These are phyloP conservation scores for Epichloe glyceriae DNA, from an alignment of 2,329 filamentous ascomycete species.

Conservation along the genomic window DNA sequence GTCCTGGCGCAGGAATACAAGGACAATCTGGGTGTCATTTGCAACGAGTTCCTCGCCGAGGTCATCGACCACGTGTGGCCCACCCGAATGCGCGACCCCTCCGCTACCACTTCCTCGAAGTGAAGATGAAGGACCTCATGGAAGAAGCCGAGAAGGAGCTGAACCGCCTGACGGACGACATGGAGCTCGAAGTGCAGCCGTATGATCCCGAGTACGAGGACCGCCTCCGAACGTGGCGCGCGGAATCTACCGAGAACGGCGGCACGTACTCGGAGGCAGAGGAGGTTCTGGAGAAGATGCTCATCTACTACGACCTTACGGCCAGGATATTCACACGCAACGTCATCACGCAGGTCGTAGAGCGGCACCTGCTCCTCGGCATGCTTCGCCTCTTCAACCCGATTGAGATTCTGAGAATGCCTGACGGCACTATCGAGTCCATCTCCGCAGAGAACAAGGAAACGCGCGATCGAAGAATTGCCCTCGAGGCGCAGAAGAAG, in stretches of 20 bases:
- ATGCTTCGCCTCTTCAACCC: slow-evolving; percentile 40
- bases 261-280: slow-evolving; percentile 36
- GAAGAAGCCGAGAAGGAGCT: slow-evolving; percentile 34
- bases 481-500: slow-evolving; percentile 34
- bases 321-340: slow-evolving; percentile 39
- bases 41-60: slow-evolving; percentile 39
- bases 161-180: slow-evolving; percentile 32
- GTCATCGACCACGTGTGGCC: slow-evolving; percentile 39
- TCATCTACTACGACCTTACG: slow-evolving; percentile 41
- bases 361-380: slow-evolving; percentile 36
- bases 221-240: slow-evolving; percentile 34
- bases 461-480: slow-evolving; percentile 34
- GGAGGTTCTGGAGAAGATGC: slow-evolving; percentile 42
- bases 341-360: slow-evolving; percentile 38
- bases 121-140: slow-evolving; percentile 33
- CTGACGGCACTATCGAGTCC: slow-evolving; percentile 29
- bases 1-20: slow-evolving; percentile 39
- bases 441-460: slow-evolving; percentile 42
- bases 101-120: slow-evolving; percentile 34
- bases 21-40: slow-evolving; percentile 40
- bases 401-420: slow-evolving; percentile 36
- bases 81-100: slow-evolving; percentile 36
- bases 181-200: slow-evolving; percentile 39
- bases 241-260: slow-evolving; percentile 27
- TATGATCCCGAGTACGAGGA: slow-evolving; percentile 42